Conservation (phyloP, 2,329 filamentous ascomycete species). For the Bertia moriformis region DNA sequence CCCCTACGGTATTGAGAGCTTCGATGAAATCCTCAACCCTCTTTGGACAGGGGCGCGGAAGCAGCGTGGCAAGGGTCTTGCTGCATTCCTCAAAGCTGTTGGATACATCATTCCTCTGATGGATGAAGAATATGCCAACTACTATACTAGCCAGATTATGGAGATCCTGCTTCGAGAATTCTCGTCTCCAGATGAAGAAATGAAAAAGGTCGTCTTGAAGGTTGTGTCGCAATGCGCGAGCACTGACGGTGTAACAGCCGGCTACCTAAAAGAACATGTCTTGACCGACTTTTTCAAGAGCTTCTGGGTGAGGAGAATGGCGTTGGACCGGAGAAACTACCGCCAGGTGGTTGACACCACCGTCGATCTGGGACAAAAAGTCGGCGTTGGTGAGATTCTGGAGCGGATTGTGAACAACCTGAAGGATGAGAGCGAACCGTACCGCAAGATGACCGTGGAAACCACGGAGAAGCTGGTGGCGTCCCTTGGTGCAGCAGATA, state of each 20-base stretch:
- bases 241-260: constrained; percentile 86
- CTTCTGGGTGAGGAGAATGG: constrained; percentile 97
- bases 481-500: constrained; percentile 81
- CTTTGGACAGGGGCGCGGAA: constrained; percentile 93
- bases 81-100: constrained; percentile 91
- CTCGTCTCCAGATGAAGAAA: constrained; percentile 92
- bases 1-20: constrained; percentile 97
- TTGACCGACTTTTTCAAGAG: constrained; percentile 95
- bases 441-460: constrained; percentile 98
- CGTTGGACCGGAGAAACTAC: constrained; percentile 93
- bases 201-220: constrained; percentile 99
- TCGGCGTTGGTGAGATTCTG: constrained; percentile 90
- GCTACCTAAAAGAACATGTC: constrained; percentile 89
- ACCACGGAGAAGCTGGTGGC: constrained; percentile 94
- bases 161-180: constrained; percentile 94
- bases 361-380: constrained; percentile 90
- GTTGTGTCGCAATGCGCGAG: constrained; percentile 91
- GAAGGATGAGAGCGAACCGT: constrained; percentile 95
- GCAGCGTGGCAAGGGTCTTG: constrained; percentile 88
- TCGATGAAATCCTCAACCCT: constrained; percentile 92
- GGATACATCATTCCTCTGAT: constrained; percentile 97
- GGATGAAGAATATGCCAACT: constrained; percentile 99
- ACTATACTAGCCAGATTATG: constrained; percentile 98
- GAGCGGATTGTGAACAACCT: constrained; percentile 87
- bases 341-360: constrained; percentile 96